Evolutionary conservation across 768 basidiomycete species (phyloP), one percentile per base, ranked within the genome.

Genomic region (Hericium erinaceus): DNA sequence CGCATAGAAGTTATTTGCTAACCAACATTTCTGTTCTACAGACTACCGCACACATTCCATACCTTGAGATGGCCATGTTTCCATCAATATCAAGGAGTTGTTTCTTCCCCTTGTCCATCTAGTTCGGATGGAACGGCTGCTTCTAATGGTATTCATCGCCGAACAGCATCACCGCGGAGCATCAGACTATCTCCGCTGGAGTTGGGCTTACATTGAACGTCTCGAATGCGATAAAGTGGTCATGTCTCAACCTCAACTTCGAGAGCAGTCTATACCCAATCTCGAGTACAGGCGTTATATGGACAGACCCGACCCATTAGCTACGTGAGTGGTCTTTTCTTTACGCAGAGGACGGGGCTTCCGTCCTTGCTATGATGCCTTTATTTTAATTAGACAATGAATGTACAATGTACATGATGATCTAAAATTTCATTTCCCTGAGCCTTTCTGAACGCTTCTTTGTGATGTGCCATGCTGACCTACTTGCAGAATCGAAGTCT

Each of bases 241-340:
- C 93, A 10, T 92, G 89, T 64, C 71, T 85, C 62, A 92, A 85
- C 70, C 71, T 85, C 62, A 92, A 85, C 70, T 74, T 95, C 61
- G 84, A 87, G 70, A 83, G 33, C 33, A 97, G 68, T 95, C 95
- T 3, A 80, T 95, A 63, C 95, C 95, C 4, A 98, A 98, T 73
- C 80, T 97, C 53, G 95, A 98, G 73, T 98, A 94, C 74, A 95
- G 91, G 91, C 86, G 91, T 63, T 95, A 93, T 64, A 77, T 92
- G 50, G 93, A 95, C 70, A 79, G 92, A 64, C 90, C 94, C 7
- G 93, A 97, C 70, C 73, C 92, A 48, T 93, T 98, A 67, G 87
- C 87, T 65, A 84, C 92, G 94, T 97, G 69, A 75, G 87, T 82
- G 33, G 33, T 33, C 33, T 33, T 33, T 33, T 33, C 33, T 33